A percentile compares a stretch with the other conserved stretches of the same genome.
Evolutionary conservation across 345 rosid genomes (phyloP).

Genomic region (Brassica cretica): DNA sequence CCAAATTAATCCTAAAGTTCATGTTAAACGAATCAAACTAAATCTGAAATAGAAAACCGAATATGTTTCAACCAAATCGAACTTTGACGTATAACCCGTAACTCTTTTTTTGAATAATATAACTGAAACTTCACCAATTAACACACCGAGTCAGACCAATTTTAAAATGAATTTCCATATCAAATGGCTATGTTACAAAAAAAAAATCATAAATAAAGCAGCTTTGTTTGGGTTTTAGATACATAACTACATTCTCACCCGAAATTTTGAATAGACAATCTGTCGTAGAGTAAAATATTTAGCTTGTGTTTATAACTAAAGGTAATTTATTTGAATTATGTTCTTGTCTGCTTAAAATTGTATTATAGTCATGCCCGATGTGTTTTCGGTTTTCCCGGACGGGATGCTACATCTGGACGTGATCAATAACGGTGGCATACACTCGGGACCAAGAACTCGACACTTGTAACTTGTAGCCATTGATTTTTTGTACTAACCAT

Average conservation of each 20-base stretch:
- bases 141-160: not conserved
- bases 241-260: not conserved
- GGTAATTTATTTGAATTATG: not conserved
- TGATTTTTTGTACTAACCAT: conserved; percentile 7
- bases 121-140: not conserved
- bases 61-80: not conserved
- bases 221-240: not conserved
- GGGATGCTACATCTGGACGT: not conserved
- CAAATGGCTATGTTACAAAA: not conserved
- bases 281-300: not conserved
- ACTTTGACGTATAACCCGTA: not conserved
- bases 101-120: not conserved
- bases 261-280: not conserved
- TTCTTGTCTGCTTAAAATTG: not conserved
- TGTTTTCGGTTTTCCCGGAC: conserved; percentile 16
- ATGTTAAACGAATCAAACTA: not conserved
- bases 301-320: not conserved
- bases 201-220: not conserved
- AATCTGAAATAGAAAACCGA: not conserved
- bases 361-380: conserved; percentile 16
- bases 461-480: conserved; percentile 1
- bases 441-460: conserved; percentile 9
- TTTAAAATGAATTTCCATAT: not conserved
- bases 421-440: not conserved
- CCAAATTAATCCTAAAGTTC: not conserved